A percentile compares a stretch with the other conserved stretches of the same genome.
Conservation (phyloP, 2,329 filamentous ascomycete species). For the Stromatinia cepivora region DNA sequence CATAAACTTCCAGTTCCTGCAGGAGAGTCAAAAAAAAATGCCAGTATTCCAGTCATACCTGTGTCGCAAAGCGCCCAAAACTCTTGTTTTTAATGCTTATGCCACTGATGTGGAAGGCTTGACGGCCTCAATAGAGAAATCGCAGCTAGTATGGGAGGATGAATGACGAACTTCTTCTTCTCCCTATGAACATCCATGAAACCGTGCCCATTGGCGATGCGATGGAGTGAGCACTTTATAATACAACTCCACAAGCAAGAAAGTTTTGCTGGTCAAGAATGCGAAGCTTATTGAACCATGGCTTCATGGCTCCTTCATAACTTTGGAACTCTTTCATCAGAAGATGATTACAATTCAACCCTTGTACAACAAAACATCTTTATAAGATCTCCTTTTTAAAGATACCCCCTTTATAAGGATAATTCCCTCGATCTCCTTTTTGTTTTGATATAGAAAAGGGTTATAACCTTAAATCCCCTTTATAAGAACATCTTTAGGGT, state of each 20-base stretch:
- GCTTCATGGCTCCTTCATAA: neutral
- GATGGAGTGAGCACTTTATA: neutral
- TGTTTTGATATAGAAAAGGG: too few relatives aligned
- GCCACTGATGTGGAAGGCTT: neutral
- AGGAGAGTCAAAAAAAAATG: neutral
- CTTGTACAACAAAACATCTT: neutral
- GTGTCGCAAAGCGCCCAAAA: neutral
- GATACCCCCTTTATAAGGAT: neutral
- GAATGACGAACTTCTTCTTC: too few relatives aligned
- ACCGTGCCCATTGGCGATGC: neutral
- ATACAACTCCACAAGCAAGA: neutral
- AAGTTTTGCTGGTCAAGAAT: neutral
- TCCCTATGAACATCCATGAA: neutral
- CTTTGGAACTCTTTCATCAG: neutral
- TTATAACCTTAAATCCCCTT: too few relatives aligned
- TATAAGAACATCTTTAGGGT: too few relatives aligned
- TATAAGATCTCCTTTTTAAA: neutral
- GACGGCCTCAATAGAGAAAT: neutral
- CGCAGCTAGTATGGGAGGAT: neutral
- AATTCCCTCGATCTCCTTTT: too few relatives aligned
- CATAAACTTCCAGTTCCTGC: neutral
- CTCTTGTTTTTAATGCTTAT: too few relatives aligned
- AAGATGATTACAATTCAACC: too few relatives aligned
- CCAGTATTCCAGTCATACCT: neutral
- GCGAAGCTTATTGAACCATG: neutral